Base-by-base conservation (phyloP, 768 basidiomycete species). In the Tylopilus sp. region DNA sequence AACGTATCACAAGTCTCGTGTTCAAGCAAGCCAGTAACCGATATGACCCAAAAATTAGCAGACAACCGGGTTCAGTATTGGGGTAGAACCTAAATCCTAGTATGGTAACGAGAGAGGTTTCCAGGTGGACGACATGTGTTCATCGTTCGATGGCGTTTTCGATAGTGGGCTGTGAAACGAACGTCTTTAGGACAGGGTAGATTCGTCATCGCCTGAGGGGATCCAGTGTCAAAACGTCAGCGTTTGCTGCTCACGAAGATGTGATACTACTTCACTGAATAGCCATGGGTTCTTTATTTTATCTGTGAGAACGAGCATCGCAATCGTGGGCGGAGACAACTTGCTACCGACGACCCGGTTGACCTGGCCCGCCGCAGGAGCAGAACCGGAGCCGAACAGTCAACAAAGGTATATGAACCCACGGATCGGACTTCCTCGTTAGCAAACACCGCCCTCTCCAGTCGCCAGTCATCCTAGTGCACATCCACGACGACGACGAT, bases 331-430 rank as follows among this genome's bases (percentile, higher is more conserved):
- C 45, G 35, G 28, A 35, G 31, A 15, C 31, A 38, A 41, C 36
- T 26, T 30, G 39, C 22, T 35, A 39, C 46, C n/a, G 35, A 36
- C 35, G n/a, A n/a, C n/a, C n/a, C n/a, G 35, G 35, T 36, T 23
- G 20, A 35, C 26, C 20, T n/a, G 18, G 20, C 18, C 22, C 46
- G 52, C 52, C 47, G 22, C 25, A 36, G 13, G 20, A n/a, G 36
- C 25, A 23, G 10, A 33, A 23, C 62, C 62, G 55, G 61, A 50
- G 31, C 61, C 55, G 62, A 28, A 25, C 22, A 57, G 20, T 18
- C 42, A 35, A 35, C 17, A 0, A 8, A 9, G n/a, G 9, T 57
- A 43, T 48, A 53, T 53, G 41, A 49, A 39, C 46, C 23, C 26
- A 33, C 35, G 9, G 9, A 13, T 30, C 30, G 2, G n/a, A 21